phyloP scores from a whole-genome alignment of 2,329 filamentous ascomycete species.

The Aspergillus vadensis region DNA sequence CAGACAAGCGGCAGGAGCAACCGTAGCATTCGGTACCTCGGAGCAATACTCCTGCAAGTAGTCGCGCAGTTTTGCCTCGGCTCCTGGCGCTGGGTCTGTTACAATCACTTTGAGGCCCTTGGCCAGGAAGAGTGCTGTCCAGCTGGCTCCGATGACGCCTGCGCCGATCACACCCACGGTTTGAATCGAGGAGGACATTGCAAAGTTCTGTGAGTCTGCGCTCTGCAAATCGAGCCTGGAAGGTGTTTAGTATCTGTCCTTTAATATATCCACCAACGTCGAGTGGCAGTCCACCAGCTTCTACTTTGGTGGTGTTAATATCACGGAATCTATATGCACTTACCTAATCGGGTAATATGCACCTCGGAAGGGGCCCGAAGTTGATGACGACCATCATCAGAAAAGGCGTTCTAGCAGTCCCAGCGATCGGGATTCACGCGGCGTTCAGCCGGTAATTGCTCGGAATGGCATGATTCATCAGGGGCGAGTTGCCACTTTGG shows the following conservation, averaged over 20 bases:
- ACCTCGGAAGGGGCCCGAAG: background rate
- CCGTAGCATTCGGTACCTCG: background rate
- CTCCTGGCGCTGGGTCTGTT: constrained; percentile 44
- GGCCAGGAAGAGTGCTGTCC: constrained; percentile 46
- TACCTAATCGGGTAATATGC: background rate
- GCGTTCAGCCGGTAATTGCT: too few species aligned
- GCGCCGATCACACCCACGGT: constrained; percentile 37
- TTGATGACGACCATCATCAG: too few species aligned
- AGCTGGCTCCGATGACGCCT: constrained; percentile 46
- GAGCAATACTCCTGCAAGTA: constrained; percentile 21
- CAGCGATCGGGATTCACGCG: too few species aligned
- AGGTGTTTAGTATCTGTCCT: too few species aligned
- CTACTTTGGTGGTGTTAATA: too few species aligned
- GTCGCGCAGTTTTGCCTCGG: constrained; percentile 32
- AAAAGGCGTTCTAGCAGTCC: too few species aligned
- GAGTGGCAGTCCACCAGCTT: too few species aligned
- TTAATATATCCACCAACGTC: too few species aligned
- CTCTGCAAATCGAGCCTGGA: too few species aligned
- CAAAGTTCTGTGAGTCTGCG: background rate
- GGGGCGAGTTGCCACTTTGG: too few species aligned
- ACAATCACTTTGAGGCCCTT: constrained; percentile 44
- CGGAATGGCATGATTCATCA: too few species aligned
- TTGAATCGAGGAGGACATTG: constrained; percentile 27
- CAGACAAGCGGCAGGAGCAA: background rate
- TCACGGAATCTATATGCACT: background rate